Evolutionary conservation across 495 filamentous ascomycete genomes (phyloP), one percentile per base, ranked within the genome.

Genomic region (Sporormia fimetaria): DNA sequence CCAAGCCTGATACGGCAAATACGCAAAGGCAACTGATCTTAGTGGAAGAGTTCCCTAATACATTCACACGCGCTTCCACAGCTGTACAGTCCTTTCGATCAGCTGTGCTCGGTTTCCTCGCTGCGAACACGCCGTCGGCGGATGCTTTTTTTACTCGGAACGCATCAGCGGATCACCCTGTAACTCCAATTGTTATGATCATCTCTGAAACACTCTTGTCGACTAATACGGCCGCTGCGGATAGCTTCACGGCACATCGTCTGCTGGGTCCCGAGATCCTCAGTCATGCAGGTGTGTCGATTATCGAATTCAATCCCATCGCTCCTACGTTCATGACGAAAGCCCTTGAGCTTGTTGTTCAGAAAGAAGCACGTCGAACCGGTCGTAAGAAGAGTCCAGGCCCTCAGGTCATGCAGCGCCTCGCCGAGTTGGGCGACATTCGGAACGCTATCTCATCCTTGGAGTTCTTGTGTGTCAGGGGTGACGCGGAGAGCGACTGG

Each of bases 1-100:
- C 40, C 43, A 30, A 40, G 50, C 10, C 40, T 14, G 40, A 52
- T 54, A 18, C 51, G 8, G 10, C 15, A 21, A 21, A 21, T 33
- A 46, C 33, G 18, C 59, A 44, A 39, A 65, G 57, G 47, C 73
- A 74, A 36, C 57, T 94, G 22, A 80, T 95, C 29, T 60, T 96
- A 6, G 69, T 99, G 34, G 92, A 99, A 66, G 92, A 99, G 56
- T 95, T 94, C 57, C 92, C 92, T 0, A 86, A 82, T 49, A 80
- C 81, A 0, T 78, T 87, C 43, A 71, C 72, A 16, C 70, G 74
- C 28, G 77, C 72, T 0, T 82, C 81, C 8, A 69, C 70, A 11
- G 68, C 71, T 38, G 57, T 95, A 26, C 66, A 71, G 36, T 68
- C 81, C 0, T 96, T 99, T 59, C 73, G 84, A 39, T 67, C 73